Percentiles rank a stretch among this genome's conserved stretches.
These are phyloP conservation scores for Actinidia polygama DNA, from an alignment of 179 eudicot genomes.

Conservation along the genomic window DNA sequence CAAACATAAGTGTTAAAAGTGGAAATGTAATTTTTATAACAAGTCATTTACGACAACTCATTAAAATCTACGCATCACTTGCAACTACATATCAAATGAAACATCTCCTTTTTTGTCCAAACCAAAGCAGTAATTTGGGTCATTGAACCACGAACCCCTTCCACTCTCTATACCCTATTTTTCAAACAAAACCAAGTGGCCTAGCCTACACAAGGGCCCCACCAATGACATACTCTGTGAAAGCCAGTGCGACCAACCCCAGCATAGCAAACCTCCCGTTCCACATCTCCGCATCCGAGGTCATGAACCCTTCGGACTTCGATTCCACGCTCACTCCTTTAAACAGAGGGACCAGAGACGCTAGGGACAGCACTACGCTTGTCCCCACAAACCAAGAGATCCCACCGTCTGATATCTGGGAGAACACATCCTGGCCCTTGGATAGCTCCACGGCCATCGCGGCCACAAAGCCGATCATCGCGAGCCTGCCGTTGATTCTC, in stretches of 20 bases:
- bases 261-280: slow-evolving; percentile 79
- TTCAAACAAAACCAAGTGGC: too few relatives aligned
- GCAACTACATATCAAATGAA: too few relatives aligned
- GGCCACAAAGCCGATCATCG: slow-evolving; percentile 87
- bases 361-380: slow-evolving; percentile 51
- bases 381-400: slow-evolving; percentile 70
- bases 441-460: slow-evolving; percentile 67
- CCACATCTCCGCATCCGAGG: slow-evolving; percentile 68
- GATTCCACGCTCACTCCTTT: slow-evolving; percentile 55
- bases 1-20: too few relatives aligned
- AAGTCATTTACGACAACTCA: too few relatives aligned
- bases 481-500: slow-evolving; percentile 86
- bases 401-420: slow-evolving; percentile 78
- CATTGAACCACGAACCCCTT: too few relatives aligned
- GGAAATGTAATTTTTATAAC: too few relatives aligned
- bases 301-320: slow-evolving; percentile 43
- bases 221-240: slow-evolving; percentile 61
- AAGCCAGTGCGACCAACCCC: slow-evolving; percentile 70
- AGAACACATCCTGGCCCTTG: slow-evolving; percentile 64
- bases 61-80: too few relatives aligned
- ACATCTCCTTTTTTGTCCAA: too few relatives aligned
- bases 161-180: too few relatives aligned
- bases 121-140: too few relatives aligned
- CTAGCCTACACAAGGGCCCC: slow-evolving; percentile 50
- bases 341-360: slow-evolving; percentile 69